A percentile compares a stretch with the other conserved stretches of the same genome.
These are phyloP conservation scores for Arthrobotrys musiformis DNA, from an alignment of 2,329 filamentous ascomycete species.

Conservation along the genomic window DNA sequence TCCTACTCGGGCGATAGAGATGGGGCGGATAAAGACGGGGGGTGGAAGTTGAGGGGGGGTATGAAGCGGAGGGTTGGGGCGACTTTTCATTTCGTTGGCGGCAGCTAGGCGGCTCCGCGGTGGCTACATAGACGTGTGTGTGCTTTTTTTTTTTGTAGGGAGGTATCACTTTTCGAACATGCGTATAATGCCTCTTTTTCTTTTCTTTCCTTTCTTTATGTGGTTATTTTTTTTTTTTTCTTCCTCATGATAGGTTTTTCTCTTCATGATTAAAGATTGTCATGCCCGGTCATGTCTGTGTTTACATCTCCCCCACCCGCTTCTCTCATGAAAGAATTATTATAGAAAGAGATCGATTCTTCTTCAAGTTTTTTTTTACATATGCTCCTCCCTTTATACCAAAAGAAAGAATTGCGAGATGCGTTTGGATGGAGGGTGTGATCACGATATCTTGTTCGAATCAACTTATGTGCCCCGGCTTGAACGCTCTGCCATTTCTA, in stretches of 20 bases:
- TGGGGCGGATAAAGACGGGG: neutral
- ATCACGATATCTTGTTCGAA: too few species aligned
- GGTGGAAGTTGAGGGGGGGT: neutral
- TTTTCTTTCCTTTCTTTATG: neutral
- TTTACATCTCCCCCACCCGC: too few species aligned
- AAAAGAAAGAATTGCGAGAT: too few species aligned
- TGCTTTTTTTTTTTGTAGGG: slow-evolving; percentile 7
- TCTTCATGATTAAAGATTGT: slow-evolving; percentile 17
- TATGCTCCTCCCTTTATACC: too few species aligned
- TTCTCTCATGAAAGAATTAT: too few species aligned
- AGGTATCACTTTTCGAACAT: neutral
- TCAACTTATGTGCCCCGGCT: too few species aligned
- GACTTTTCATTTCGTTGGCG: neutral
- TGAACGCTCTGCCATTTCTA: too few species aligned
- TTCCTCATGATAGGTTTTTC: slow-evolving; percentile 2
- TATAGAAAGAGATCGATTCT: too few species aligned
- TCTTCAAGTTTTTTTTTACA: too few species aligned
- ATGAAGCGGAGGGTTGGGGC: slow-evolving; percentile 16
- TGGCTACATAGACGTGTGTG: slow-evolving; percentile 1
- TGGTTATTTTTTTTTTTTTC: neutral
- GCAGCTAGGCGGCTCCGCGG: too few species aligned
- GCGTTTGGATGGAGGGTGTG: too few species aligned
- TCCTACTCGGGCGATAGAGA: neutral
- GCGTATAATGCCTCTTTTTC: neutral
- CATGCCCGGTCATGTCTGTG: slow-evolving; percentile 5